Conservation (phyloP, 139 green algal genomes). For the Tetradesmus obliquus region DNA sequence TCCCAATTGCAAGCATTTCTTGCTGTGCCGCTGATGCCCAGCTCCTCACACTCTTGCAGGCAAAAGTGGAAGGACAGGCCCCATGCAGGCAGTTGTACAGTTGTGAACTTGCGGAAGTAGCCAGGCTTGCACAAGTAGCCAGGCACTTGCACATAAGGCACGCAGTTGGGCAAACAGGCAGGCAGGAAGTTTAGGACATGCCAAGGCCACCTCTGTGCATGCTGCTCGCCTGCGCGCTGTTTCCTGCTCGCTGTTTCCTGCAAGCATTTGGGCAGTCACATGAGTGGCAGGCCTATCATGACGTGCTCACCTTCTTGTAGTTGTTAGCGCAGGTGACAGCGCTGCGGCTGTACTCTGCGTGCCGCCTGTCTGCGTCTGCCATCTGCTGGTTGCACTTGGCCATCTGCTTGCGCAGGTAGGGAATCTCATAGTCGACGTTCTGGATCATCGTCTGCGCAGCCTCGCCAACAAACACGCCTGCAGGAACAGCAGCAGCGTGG, state of each 20-base stretch:
- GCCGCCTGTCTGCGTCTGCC: conserved; percentile 69
- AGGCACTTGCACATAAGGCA: no score
- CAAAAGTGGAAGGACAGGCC: conserved; percentile 15
- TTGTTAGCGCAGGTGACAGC: conserved; percentile 59
- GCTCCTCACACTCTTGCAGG: conserved; percentile 67
- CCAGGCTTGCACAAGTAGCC: no score
- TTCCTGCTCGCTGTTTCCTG: no score
- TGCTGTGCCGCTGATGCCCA: conserved; percentile 50
- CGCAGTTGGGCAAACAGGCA: no score
- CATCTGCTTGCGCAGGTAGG: conserved; percentile 75
- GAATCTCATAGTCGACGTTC: conserved; percentile 86
- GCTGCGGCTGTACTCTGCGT: conserved; percentile 69
- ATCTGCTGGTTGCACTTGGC: conserved; percentile 65
- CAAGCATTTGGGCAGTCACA: no score
- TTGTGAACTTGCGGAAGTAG: no score
- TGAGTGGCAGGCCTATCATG: no score
- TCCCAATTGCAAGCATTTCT: no score
- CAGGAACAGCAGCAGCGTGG: neutral
- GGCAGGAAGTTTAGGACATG: no score
- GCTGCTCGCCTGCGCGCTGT: no score
- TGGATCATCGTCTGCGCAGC: conserved; percentile 66
- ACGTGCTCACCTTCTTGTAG: conserved; percentile 71
- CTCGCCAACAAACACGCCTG: conserved; percentile 80
- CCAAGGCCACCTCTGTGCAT: no score
- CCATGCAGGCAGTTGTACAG: no score